Evolutionary conservation across 495 filamentous ascomycete species (phyloP), one percentile per base, ranked within the genome.

Genomic region (Neohortaea acidophila): DNA sequence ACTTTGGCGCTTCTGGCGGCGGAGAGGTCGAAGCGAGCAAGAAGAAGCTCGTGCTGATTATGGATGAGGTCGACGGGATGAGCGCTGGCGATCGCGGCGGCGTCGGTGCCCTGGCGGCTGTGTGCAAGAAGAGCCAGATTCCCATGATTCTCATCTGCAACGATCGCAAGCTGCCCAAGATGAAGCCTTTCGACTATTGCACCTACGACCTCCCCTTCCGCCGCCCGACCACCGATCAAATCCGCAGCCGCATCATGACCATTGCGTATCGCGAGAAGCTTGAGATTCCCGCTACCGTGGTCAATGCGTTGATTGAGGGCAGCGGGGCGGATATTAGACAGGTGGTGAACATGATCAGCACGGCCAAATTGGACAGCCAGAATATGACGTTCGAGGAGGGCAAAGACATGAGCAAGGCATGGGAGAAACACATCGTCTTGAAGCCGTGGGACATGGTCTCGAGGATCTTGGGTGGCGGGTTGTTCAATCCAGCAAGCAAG

Each of bases 21-120:
- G 7, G 22, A 17, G 36, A 80, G 41, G 75, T 92, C 3, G 76
- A 94, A 37, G 61, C 62, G 21, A 67, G 65, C 15, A 96, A 86
- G 60, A 87, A 86, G 62, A 93, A 92, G 43, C 71, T 94, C 19
- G 82, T 94, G 7, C 64, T 99, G 10, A 79, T 99, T 62, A 94
- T 99, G 91, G 89, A 99, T 50, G 89, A 99, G 58, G 89, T 99
- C 4, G 89, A 99, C 52, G 89, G 89, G 23, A 99, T 99, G 89
- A 94, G 86, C 32, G 85, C 85, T 28, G 89, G 89, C 49, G 89
- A 99, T 56, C 75, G 89, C 29, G 89, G 89, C 47, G 89, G 89
- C 54, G 91, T 99, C 27, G 89, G 86, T 15, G 87, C 91, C 22
- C 66, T 99, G 25, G 87, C 89, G 33, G 77, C 84, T 33, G 73